These are phyloP conservation scores for Coemansia sp. DNA, from an alignment of 192 early-diverging fungal species.

Conservation along the genomic window DNA sequence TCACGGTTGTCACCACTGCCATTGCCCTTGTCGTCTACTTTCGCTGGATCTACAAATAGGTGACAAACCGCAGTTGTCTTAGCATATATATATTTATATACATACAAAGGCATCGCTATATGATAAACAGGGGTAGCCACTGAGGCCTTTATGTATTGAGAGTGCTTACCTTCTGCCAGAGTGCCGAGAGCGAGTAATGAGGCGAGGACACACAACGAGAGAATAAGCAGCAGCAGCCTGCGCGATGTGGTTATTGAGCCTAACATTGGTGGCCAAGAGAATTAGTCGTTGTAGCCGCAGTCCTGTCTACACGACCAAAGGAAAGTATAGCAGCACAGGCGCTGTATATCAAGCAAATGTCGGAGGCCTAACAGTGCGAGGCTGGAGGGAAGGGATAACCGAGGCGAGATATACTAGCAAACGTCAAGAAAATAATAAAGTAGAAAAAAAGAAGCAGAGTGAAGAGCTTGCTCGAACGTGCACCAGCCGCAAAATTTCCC, in stretches of 20 bases:
- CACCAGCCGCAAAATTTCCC: not conserved
- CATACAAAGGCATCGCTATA: too few relatives aligned
- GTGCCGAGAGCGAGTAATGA: slow-evolving; percentile 3
- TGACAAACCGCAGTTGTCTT: not conserved
- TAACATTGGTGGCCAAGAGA: not conserved
- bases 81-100: not conserved
- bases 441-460: slow-evolving; percentile 3
- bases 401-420: not conserved
- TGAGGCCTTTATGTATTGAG: not conserved
- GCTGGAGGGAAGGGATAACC: not conserved
- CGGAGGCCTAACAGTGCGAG: not conserved
- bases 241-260: slow-evolving; percentile 5
- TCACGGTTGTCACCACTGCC: slow-evolving; percentile 28
- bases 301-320: not conserved
- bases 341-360: slow-evolving; percentile 5
- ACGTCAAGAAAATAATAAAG: not conserved
- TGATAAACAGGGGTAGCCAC: not conserved
- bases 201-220: slow-evolving; percentile 1
- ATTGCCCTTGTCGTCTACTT: slow-evolving; percentile 4
- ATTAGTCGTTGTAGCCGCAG: not conserved
- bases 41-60: not conserved
- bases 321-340: not conserved
- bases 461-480: slow-evolving; percentile 6
- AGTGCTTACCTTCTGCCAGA: slow-evolving; percentile 20
- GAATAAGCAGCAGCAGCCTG: slow-evolving; percentile 2